Conservation (phyloP, 1,284 basidiomycete species). For the Wallemia mellicola region DNA sequence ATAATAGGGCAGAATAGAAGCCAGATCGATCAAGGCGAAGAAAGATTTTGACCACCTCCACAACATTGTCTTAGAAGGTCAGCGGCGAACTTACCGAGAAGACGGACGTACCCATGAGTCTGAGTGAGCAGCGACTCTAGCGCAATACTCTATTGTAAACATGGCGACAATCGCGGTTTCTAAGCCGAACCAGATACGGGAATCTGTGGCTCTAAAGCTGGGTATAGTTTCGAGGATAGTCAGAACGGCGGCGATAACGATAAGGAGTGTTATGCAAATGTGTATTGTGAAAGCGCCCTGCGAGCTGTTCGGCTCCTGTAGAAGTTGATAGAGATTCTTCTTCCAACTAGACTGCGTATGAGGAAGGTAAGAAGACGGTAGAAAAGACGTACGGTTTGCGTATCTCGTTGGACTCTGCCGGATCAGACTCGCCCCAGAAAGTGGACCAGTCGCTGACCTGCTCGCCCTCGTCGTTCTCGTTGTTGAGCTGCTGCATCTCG, state of each 20-base stretch:
- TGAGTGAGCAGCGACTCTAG: conserved; percentile 15
- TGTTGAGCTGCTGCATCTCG: background rate
- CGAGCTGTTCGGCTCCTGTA: background rate
- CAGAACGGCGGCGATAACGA: conserved; percentile 37
- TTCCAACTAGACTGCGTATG: background rate
- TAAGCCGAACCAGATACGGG: conserved; percentile 47
- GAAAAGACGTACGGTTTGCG: background rate
- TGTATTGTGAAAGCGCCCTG: conserved; percentile 14
- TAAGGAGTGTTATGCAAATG: conserved; percentile 29
- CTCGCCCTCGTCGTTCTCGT: background rate
- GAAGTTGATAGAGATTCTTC: background rate
- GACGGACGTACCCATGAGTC: conserved; percentile 11
- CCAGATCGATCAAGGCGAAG: conserved; percentile 50
- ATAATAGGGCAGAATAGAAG: conserved; percentile 61
- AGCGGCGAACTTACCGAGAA: background rate
- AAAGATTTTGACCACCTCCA: conserved; percentile 22
- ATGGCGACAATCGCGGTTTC: conserved; percentile 41
- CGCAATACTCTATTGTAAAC: conserved; percentile 44
- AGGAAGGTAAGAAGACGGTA: background rate
- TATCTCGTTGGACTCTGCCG: background rate
- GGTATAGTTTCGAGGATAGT: conserved; percentile 62
- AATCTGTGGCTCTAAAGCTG: conserved; percentile 36
- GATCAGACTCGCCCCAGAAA: background rate
- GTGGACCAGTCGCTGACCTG: background rate
- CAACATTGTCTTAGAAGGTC: conserved; percentile 9